Conservation (phyloP, 805 yeast genomes). For the Myxozyma sirexii region DNA sequence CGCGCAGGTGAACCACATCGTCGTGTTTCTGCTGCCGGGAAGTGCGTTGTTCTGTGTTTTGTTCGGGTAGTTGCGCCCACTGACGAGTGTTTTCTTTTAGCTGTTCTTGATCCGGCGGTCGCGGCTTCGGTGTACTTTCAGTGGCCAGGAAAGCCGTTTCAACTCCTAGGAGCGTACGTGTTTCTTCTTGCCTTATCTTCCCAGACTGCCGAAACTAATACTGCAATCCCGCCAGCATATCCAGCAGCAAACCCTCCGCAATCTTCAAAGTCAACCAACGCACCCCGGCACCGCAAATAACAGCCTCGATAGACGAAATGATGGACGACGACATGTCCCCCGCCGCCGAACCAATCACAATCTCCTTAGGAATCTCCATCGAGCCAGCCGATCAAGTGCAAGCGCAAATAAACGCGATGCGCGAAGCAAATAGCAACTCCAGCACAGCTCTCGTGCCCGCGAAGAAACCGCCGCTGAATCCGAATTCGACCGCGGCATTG, state of each 20-base stretch:
- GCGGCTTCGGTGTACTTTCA: constrained; percentile 91
- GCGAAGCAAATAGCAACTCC: constrained; percentile 36
- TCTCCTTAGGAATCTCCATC: constrained; percentile 82
- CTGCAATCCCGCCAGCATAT: constrained; percentile 36
- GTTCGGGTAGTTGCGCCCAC: neutral
- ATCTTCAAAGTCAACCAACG: constrained; percentile 74
- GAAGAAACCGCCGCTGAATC: constrained; percentile 41
- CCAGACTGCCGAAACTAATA: no score
- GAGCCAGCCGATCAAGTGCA: constrained; percentile 76
- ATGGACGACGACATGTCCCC: constrained; percentile 52
- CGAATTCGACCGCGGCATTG: constrained; percentile 56
- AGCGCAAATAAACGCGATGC: constrained; percentile 53
- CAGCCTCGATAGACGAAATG: constrained; percentile 53
- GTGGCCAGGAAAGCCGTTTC: constrained; percentile 58
- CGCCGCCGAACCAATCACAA: constrained; percentile 45
- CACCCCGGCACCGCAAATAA: constrained; percentile 19
- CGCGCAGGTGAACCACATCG: constrained; percentile 70
- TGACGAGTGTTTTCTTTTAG: constrained; percentile 29
- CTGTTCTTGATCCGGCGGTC: constrained; percentile 57
- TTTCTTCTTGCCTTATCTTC: constrained; percentile 41
- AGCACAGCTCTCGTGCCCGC: constrained; percentile 38
- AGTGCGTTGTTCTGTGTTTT: constrained; percentile 47
- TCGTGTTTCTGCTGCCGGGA: constrained; percentile 84
- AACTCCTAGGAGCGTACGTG: constrained; percentile 47
- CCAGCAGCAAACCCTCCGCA: constrained; percentile 76